Evolutionary conservation across 306 rosid genomes (phyloP).

Genomic region (Notholithocarpus densiflorus): DNA sequence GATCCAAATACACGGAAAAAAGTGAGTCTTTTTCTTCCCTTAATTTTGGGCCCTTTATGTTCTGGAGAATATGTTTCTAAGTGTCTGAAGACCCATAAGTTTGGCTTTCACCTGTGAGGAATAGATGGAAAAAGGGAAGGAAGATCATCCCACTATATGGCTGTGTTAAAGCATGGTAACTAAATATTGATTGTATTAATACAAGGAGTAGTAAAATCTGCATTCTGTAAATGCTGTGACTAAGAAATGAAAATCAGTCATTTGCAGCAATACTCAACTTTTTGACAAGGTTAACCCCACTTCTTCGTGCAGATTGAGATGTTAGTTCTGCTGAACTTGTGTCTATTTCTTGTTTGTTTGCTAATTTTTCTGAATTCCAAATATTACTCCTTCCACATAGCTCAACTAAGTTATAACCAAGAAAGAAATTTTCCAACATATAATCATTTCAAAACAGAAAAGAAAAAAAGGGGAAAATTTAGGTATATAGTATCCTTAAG

Average conservation of each 20-base stretch:
- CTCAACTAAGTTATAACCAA: not conserved
- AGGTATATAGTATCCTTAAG: not conserved
- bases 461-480: not conserved
- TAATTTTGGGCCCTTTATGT: not conserved
- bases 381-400: not conserved
- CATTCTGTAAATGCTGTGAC: too few relatives aligned
- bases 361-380: not conserved
- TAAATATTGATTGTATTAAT: too few relatives aligned
- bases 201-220: too few relatives aligned
- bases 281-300: too few relatives aligned
- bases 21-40: constrained; percentile 37
- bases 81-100: not conserved
- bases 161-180: too few relatives aligned
- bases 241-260: too few relatives aligned
- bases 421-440: not conserved
- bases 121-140: too few relatives aligned
- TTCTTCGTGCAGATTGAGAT: not conserved
- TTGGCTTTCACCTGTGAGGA: too few relatives aligned
- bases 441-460: not conserved
- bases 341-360: not conserved
- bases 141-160: too few relatives aligned
- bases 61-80: not conserved
- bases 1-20: constrained; percentile 96
- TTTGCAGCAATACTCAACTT: too few relatives aligned
- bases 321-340: not conserved